Evolutionary conservation across 208 protist genomes (phyloP), one percentile per base, ranked within the genome.

Genomic region (Leishmania guyanensis): DNA sequence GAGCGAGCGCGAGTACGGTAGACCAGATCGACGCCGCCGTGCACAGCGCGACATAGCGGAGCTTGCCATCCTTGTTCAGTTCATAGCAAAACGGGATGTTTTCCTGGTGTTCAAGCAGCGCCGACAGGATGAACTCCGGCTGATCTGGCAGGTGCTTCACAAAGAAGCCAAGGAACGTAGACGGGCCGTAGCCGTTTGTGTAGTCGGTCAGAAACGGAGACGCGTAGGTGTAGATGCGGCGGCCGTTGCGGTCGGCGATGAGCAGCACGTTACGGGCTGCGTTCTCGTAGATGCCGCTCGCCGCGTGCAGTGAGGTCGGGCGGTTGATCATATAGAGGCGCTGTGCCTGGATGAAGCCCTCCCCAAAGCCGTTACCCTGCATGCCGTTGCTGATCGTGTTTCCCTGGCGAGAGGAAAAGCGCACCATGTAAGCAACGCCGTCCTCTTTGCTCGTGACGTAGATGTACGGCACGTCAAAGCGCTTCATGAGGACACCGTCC

Each of bases 391-490:
- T 79, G 78, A 60, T 78, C n/a, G 69, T 69, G 64, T 43, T 46
- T 29, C 58, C 82, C 75, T 79, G 76, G 48, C 71, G 78, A 43
- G 86, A 62, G 20, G 88, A 74, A 76, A 97, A 93, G 73, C 87
- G 94, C 29, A 96, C 88, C 75, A 96, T 84, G 79, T 95, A 96
- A 36, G 86, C 85, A 82, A 95, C 92, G 39, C 90, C 92, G 66
- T 96, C 91, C n/a, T 97, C 92, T 78, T 95, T 95, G 83, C 91
- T 96, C 43, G 94, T 95, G n/a, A 96, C 92, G 88, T 96, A 97
- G 33, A 97, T 83, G 86, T 94, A 92, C 43, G 92, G 92, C 62
- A 80, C 70, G 26, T 93, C 88, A 79, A 92, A 92, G 75, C 66
- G 75, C 77, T 77, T 78, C 83, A 78, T 77, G 29, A 70, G 48